Evolutionary conservation across 2,329 filamentous ascomycete genomes (phyloP), one percentile per base, ranked within the genome.

Genomic region (Phialocephala sp.): DNA sequence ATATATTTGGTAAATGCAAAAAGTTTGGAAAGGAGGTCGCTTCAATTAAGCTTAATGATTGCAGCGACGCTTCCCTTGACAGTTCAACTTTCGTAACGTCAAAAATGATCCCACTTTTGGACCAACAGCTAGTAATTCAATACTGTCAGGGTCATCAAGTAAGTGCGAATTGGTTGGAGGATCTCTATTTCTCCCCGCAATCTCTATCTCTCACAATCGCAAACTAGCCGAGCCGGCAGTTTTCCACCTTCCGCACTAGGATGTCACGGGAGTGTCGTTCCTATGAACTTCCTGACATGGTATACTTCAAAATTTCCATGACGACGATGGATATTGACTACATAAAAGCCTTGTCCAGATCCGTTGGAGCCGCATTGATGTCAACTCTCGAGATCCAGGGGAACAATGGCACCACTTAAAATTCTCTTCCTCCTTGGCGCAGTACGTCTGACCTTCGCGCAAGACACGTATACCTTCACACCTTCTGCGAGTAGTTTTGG

Each of bases 401-500:
- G 27, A 32, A 32, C 5, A 32, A 54, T 54, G 50, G 24, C 50
- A 54, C 24, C 24, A 54, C 22, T 27, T 35, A 5, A 14, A 54
- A 12, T 22, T 27, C 24, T 18, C 24, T 54, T 14, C 22, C 14
- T 54, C 12, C 8, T 32, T 32, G 50, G 50, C 22, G 50, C 50
- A 54, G 20, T 50, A 12, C 22, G 18, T 27, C 22, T 54, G 14
- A 8, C 24, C 24, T 54, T 35, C 14, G 24, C 24, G 2, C 24
- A 54, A 32, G 22, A 27, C 4, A 12, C 22, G 32, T 54, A 54
- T 54, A 35, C 14, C 14, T 54, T 54, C 50, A 32, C 50, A 15
- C 50, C 50, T 35, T 54, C 50, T 11, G 6, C 45, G 6, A 27
- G 41, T 22, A 63, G 47, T 12, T 63, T 66, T 52, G 64, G 64